A percentile compares a stretch with the other conserved stretches of the same genome.
Evolutionary conservation across 1,284 basidiomycete species (phyloP).

Genomic region (Tranzscheliella williamsii): DNA sequence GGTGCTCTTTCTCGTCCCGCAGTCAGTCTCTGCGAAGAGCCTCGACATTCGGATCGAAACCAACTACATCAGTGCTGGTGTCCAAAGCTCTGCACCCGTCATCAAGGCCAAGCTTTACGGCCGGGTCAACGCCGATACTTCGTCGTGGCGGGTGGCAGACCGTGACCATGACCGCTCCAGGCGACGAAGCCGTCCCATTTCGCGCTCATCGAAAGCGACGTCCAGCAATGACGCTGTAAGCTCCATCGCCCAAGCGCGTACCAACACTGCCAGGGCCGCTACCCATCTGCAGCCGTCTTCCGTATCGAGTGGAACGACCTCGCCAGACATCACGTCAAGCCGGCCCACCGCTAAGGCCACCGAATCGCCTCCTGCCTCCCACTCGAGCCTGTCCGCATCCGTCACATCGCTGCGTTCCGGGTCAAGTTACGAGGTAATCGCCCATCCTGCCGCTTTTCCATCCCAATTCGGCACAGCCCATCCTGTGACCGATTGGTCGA

Average conservation of each 20-base stretch:
- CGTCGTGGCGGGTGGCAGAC: slow-evolving; percentile 46
- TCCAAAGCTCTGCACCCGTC: slow-evolving; percentile 34
- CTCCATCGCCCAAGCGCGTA: slow-evolving; percentile 4
- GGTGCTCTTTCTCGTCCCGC: slow-evolving; percentile 46
- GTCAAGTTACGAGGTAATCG: slow-evolving; percentile 37
- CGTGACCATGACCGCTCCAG: slow-evolving; percentile 17
- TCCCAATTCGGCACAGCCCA: slow-evolving; percentile 7
- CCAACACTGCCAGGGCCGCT: too few species aligned
- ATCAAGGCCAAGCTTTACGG: slow-evolving; percentile 46
- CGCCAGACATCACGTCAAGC: background rate
- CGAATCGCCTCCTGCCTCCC: slow-evolving; percentile 21
- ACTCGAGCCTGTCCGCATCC: slow-evolving; percentile 29
- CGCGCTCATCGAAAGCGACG: slow-evolving; percentile 6
- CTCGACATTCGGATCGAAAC: slow-evolving; percentile 38
- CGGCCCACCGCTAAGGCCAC: too few species aligned
- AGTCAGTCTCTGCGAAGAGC: slow-evolving; percentile 18
- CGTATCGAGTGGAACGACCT: background rate
- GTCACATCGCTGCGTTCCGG: slow-evolving; percentile 24
- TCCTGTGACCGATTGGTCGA: slow-evolving; percentile 26
- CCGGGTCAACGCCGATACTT: slow-evolving; percentile 38
- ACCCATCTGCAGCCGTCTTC: too few species aligned
- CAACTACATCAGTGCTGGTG: slow-evolving; percentile 37
- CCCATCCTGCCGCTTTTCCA: slow-evolving; percentile 5
- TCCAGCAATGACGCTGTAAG: slow-evolving; percentile 14
- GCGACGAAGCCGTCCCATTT: slow-evolving; percentile 19